These are phyloP conservation scores for Aspergillus fumigatus DNA, from an alignment of 2,329 filamentous ascomycete genomes.

Conservation along the genomic window DNA sequence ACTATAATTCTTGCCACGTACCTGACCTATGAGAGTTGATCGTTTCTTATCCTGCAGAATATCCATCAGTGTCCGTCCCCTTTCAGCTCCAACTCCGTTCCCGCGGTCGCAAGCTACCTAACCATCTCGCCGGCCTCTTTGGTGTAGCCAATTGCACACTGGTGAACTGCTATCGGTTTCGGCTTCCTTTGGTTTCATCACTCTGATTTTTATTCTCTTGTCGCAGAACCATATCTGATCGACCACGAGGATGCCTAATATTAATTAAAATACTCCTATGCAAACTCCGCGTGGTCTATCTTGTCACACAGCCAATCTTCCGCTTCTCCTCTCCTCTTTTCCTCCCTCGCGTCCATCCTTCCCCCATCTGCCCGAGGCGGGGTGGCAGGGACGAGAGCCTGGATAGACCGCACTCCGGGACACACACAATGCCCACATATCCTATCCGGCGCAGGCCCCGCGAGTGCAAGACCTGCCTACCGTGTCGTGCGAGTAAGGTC, in stretches of 20 bases:
- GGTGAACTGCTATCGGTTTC: background rate
- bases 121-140: background rate
- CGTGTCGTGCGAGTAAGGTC: slow-evolving; percentile 49
- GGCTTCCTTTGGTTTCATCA: background rate
- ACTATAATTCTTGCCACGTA: background rate
- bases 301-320: background rate
- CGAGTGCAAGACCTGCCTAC: slow-evolving; percentile 45
- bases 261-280: background rate
- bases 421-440: slow-evolving; percentile 26
- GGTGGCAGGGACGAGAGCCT: slow-evolving; percentile 10
- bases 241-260: background rate
- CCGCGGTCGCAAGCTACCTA: background rate
- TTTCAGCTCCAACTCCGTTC: background rate
- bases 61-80: background rate
- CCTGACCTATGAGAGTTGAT: background rate
- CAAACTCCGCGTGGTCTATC: background rate
- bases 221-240: background rate
- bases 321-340: background rate
- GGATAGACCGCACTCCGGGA: background rate
- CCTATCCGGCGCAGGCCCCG: slow-evolving; percentile 34
- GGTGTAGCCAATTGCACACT: background rate
- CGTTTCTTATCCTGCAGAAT: too few relatives aligned
- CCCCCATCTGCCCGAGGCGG: slow-evolving; percentile 10
- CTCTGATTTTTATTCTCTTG: background rate
- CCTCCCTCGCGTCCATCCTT: slow-evolving; percentile 2